Conservation (phyloP, 768 basidiomycete species). For the Leccinum variicolor region DNA sequence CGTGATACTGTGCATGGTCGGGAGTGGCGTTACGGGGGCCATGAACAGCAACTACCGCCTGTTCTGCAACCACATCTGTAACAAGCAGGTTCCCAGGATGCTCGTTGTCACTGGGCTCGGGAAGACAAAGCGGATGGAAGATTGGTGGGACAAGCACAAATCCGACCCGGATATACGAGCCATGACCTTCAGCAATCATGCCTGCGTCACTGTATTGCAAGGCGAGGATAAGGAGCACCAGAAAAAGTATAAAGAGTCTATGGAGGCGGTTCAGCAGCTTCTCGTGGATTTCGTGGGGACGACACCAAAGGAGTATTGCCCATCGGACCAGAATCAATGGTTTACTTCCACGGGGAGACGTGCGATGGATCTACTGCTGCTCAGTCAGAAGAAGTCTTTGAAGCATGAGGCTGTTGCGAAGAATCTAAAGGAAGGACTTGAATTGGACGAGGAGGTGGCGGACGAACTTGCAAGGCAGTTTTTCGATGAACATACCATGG, state of each 20-base stretch:
- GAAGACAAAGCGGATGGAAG: constrained; percentile 28
- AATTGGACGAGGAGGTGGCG: constrained; percentile 7
- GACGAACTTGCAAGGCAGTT: constrained; percentile 6
- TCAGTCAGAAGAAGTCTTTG: constrained; percentile 4
- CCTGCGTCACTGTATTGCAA: constrained; percentile 28
- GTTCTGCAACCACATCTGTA: constrained; percentile 38
- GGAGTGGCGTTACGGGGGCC: constrained; percentile 32
- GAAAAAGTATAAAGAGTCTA: constrained; percentile 17
- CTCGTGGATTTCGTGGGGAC: constrained; percentile 13
- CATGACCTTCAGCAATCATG: constrained; percentile 18
- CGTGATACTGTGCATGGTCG: constrained; percentile 38
- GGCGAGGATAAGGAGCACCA: constrained; percentile 18
- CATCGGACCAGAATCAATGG: constrained; percentile 10
- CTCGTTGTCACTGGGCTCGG: constrained; percentile 40
- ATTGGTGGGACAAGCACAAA: constrained; percentile 31
- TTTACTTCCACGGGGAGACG: constrained; percentile 14
- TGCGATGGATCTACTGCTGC: constrained; percentile 14
- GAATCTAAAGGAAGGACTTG: constrained; percentile 9
- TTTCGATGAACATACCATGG: constrained; percentile 13
- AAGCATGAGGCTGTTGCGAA: constrained; percentile 11
- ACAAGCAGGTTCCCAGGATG: constrained; percentile 32
- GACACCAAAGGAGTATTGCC: constrained; percentile 4
- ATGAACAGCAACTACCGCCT: constrained; percentile 36
- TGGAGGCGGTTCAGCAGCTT: constrained; percentile 6
- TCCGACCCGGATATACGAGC: constrained; percentile 4